Percentiles rank a stretch among this genome's conserved stretches.
Evolutionary conservation across 2,329 filamentous ascomycete genomes (phyloP).

Genomic region (Chaetothyriales sp.): DNA sequence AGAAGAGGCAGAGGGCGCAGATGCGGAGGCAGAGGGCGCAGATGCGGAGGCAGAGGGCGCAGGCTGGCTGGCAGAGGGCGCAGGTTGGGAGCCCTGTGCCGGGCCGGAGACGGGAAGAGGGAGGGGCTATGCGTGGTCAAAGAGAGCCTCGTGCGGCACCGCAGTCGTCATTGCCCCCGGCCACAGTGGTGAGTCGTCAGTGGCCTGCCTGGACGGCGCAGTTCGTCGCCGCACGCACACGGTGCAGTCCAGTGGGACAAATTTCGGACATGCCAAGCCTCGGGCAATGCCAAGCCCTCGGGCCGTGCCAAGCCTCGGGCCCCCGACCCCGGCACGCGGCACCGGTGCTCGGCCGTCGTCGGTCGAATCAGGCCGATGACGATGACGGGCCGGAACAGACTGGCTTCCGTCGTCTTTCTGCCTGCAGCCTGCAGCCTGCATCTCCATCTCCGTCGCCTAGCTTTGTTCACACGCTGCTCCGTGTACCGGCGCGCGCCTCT

Average conservation of each 20-base stretch:
- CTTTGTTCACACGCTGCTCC: not conserved
- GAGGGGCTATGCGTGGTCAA: not conserved
- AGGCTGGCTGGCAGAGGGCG: no score
- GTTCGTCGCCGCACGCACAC: not conserved
- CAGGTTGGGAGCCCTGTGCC: no score
- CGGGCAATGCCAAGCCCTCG: not conserved
- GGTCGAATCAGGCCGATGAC: not conserved
- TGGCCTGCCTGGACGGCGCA: not conserved
- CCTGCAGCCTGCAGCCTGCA: no score
- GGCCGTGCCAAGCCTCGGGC: not conserved
- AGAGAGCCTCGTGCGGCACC: not conserved
- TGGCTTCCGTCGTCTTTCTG: not conserved
- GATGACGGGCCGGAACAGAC: not conserved
- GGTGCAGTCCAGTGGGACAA: not conserved
- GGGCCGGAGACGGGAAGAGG: not conserved
- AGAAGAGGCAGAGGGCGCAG: not conserved
- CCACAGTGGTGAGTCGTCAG: not conserved
- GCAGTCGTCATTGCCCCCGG: not conserved
- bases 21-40: not conserved
- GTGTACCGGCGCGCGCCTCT: not conserved
- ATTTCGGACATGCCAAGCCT: not conserved
- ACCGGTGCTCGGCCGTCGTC: not conserved
- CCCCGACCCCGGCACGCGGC: no score
- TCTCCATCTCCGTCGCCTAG: not conserved
- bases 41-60: not conserved